Evolutionary conservation across 2,329 filamentous ascomycete species (phyloP).

Genomic region (Fusarium euwallaceae): DNA sequence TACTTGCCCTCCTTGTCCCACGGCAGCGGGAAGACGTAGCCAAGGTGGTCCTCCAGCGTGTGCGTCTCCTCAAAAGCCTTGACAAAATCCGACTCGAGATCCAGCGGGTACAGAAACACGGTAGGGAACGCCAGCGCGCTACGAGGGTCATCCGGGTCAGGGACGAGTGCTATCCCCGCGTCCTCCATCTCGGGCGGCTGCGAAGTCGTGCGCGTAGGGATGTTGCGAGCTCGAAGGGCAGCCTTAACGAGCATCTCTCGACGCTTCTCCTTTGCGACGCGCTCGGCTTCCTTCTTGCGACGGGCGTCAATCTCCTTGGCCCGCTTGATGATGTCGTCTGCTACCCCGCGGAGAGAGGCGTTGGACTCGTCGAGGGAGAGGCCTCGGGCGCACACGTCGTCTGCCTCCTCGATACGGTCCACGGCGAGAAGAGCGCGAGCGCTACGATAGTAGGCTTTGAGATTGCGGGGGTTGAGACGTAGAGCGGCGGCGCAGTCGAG

Average conservation of each 20-base stretch:
- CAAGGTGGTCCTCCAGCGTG: slow-evolving; percentile 80
- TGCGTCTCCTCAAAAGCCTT: slow-evolving; percentile 87
- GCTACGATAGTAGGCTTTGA: slow-evolving; percentile 94
- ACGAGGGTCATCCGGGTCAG: slow-evolving; percentile 78
- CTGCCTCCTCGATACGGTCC: slow-evolving; percentile 82
- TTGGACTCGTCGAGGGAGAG: slow-evolving; percentile 80
- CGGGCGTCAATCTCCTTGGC: slow-evolving; percentile 67
- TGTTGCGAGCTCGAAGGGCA: slow-evolving; percentile 77
- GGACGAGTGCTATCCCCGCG: slow-evolving; percentile 76
- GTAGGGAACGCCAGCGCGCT: slow-evolving; percentile 82
- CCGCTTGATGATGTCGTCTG: slow-evolving; percentile 72
- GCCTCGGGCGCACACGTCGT: slow-evolving; percentile 81
- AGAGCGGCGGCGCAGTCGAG: slow-evolving; percentile 86
- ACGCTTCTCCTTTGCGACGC: slow-evolving; percentile 65
- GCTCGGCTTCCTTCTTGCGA: slow-evolving; percentile 67
- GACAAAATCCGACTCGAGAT: slow-evolving; percentile 89
- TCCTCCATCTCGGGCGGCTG: slow-evolving; percentile 91
- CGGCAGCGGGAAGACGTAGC: slow-evolving; percentile 87
- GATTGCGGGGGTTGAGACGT: slow-evolving; percentile 80
- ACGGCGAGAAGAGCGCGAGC: slow-evolving; percentile 82
- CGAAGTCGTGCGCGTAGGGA: slow-evolving; percentile 74
- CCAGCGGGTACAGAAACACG: slow-evolving; percentile 86
- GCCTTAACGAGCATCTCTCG: slow-evolving; percentile 73
- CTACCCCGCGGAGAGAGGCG: slow-evolving; percentile 72
- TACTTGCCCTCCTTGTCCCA: slow-evolving; percentile 85